Percentiles rank a stretch among this genome's conserved stretches.
Conservation (phyloP, 768 basidiomycete species). For the Leccinum barrowsii region DNA sequence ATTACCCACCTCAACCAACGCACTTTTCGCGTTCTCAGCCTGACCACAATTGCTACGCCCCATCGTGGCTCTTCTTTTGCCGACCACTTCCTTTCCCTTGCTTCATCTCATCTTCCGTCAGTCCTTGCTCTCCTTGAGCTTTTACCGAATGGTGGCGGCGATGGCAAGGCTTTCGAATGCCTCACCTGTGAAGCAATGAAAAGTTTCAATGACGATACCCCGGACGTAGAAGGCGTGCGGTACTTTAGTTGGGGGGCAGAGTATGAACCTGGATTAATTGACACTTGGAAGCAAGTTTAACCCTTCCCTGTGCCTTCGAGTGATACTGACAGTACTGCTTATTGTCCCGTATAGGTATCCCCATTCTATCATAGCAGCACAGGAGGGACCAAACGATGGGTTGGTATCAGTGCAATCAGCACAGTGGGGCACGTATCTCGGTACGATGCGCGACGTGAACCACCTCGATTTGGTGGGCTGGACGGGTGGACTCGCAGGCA, state of each 20-base stretch:
- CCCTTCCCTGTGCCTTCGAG: not conserved
- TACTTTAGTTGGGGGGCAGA: slow-evolving; percentile 97
- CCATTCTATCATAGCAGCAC: slow-evolving; percentile 75
- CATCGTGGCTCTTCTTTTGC: slow-evolving; percentile 94
- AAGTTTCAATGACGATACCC: slow-evolving; percentile 82
- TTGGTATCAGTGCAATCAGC: slow-evolving; percentile 86
- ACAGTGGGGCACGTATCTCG: slow-evolving; percentile 93
- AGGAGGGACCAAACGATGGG: slow-evolving; percentile 93
- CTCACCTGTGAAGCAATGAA: slow-evolving; percentile 85
- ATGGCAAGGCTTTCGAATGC: slow-evolving; percentile 89
- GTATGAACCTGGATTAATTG: slow-evolving; percentile 85
- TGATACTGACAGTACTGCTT: not conserved
- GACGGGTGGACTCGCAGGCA: slow-evolving; percentile 45
- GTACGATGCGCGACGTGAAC: slow-evolving; percentile 87
- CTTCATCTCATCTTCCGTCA: slow-evolving; percentile 60
- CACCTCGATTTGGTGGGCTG: slow-evolving; percentile 93
- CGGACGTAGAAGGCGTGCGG: slow-evolving; percentile 70
- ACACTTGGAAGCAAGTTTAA: slow-evolving; percentile 68
- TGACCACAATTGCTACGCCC: slow-evolving; percentile 94
- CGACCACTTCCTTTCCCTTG: slow-evolving; percentile 82
- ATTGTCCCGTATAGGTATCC: slow-evolving; percentile 43
- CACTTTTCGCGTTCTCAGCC: slow-evolving; percentile 75
- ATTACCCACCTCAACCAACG: slow-evolving; percentile 77
- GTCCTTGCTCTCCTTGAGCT: slow-evolving; percentile 75
- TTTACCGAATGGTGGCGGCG: slow-evolving; percentile 89